Percentiles rank a stretch among this genome's conserved stretches.
These are phyloP conservation scores for Nepenthes mirabilis DNA, from an alignment of 148 eudicot species.

Conservation along the genomic window DNA sequence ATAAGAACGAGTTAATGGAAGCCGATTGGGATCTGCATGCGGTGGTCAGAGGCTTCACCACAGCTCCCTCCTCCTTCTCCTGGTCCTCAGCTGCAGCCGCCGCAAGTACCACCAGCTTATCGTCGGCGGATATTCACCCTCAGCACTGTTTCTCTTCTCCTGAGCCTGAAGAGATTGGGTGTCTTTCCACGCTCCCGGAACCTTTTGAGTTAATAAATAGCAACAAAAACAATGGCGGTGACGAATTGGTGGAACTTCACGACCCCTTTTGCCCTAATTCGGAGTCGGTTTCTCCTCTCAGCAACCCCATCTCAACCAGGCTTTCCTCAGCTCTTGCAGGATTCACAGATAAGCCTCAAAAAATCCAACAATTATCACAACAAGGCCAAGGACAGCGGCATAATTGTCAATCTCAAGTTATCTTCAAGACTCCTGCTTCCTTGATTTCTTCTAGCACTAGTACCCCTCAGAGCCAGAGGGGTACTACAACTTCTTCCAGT, in stretches of 20 bases:
- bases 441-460: not conserved
- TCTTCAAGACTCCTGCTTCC: constrained; percentile 9
- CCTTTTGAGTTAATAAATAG: not conserved
- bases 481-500: not conserved
- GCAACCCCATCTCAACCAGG: constrained; percentile 9
- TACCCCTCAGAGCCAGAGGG: constrained; percentile 11
- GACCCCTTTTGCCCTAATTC: not conserved
- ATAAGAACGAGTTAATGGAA: not conserved
- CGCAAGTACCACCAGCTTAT: not conserved
- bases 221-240: not conserved
- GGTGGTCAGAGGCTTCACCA: not conserved
- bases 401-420: constrained; percentile 16
- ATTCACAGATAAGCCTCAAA: not conserved
- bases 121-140: constrained; percentile 6
- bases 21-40: not conserved
- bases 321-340: not conserved
- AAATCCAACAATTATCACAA: not conserved
- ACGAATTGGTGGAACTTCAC: not conserved
- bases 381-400: constrained; percentile 13
- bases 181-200: not conserved
- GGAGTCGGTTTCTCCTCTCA: not conserved
- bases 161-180: not conserved
- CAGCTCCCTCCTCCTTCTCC: not conserved
- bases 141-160: no score
- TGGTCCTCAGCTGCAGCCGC: no score